Conservation (phyloP, 306 rosid species). For the Fragaria ananassa region DNA sequence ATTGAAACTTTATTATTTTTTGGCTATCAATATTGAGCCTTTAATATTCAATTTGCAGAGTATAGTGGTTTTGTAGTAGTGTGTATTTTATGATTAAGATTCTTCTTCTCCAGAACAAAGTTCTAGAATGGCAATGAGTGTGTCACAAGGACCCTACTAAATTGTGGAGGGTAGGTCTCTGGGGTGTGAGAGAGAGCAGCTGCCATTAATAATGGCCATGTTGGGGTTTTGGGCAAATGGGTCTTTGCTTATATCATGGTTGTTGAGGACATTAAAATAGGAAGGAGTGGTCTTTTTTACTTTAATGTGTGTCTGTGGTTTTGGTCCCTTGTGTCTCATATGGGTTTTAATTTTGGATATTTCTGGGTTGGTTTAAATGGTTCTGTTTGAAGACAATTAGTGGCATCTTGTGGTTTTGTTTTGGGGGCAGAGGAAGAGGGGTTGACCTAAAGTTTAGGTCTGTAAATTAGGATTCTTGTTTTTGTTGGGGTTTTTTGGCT, state of each 20-base stretch:
- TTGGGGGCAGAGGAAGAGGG: conserved; percentile 32
- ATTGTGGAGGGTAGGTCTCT: conserved; percentile 12
- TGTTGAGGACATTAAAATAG: conserved; percentile 24
- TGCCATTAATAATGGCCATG: conserved; percentile 38
- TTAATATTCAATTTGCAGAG: conserved; percentile 16
- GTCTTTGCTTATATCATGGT: conserved; percentile 33
- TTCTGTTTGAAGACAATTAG: background rate
- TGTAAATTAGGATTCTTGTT: conserved; percentile 23
- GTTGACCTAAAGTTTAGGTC: conserved; percentile 58
- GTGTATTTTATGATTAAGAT: conserved; percentile 28
- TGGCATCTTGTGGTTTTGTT: conserved; percentile 12
- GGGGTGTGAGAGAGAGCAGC: conserved; percentile 2
- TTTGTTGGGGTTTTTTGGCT: background rate
- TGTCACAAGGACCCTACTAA: conserved; percentile 67
- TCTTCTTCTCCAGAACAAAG: conserved; percentile 28
- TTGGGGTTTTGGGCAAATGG: conserved; percentile 34
- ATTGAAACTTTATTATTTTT: background rate
- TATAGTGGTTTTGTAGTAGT: background rate
- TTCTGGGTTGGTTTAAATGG: conserved; percentile 28
- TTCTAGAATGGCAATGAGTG: conserved; percentile 78
- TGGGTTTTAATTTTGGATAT: conserved; percentile 38
- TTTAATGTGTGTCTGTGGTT: conserved; percentile 43
- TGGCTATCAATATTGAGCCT: background rate
- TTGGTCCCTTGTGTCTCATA: conserved; percentile 38
- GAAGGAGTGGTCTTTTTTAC: conserved; percentile 28